Evolutionary conservation across 352 stramenopile genomes (phyloP).

Genomic region (Globisporangium viniferum): DNA sequence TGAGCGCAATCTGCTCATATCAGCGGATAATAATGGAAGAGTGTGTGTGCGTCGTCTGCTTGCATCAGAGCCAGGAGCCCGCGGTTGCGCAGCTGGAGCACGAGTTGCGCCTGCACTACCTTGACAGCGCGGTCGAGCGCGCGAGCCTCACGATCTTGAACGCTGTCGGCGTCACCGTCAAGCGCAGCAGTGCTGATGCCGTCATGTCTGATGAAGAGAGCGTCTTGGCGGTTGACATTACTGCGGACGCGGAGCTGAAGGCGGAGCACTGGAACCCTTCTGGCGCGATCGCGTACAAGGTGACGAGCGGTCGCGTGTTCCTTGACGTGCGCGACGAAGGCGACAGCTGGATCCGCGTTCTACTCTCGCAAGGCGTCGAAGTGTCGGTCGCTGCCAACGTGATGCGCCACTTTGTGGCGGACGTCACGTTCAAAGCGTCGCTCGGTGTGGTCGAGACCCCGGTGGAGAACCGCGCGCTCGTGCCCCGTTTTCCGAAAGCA

Average conservation of each 20-base stretch:
- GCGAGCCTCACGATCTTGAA: constrained; percentile 56
- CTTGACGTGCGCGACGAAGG: constrained; percentile 70
- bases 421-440: constrained; percentile 15
- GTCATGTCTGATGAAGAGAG: not conserved
- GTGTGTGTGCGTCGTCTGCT: not conserved
- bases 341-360: constrained; percentile 64
- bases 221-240: constrained; percentile 15
- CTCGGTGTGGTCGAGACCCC: constrained; percentile 19
- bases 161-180: constrained; percentile 43
- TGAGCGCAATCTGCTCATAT: not conserved
- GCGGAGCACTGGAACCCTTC: constrained; percentile 46
- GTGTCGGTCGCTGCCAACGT: constrained; percentile 23
- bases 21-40: not conserved
- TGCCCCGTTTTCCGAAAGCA: constrained; percentile 35
- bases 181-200: not conserved
- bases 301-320: constrained; percentile 38
- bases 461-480: constrained; percentile 14
- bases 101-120: constrained; percentile 52
- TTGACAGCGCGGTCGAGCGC: constrained; percentile 57
- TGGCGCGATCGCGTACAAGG: constrained; percentile 29
- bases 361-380: constrained; percentile 35
- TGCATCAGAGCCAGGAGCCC: not conserved
- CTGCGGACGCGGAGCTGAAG: constrained; percentile 22
- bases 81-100: constrained; percentile 23
- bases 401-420: constrained; percentile 48